Evolutionary conservation across 2,329 filamentous ascomycete genomes (phyloP), one percentile per base, ranked within the genome.

Genomic region (Leptographium flavum): DNA sequence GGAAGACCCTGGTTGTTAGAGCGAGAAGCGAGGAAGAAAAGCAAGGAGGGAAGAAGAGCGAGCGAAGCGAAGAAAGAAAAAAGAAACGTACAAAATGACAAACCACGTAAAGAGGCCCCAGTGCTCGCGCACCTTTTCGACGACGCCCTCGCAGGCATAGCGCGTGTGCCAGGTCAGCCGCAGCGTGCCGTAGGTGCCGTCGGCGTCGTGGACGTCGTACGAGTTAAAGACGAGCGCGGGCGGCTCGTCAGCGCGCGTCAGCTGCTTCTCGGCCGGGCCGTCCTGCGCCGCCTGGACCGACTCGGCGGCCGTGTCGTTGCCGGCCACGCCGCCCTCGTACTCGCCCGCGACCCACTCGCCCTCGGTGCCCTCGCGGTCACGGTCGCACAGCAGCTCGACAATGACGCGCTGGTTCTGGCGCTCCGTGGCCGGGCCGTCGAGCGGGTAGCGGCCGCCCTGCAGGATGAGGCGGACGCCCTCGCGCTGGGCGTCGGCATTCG

Each of bases 21-120:
- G 2, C 5, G 32, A 14, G 30, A 9, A 32, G 23, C 23, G 22
- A 40, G 27, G 13, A 21, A 10, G 21, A 8, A 27, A 30, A 30
- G 11, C 3, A 33, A 19, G 27, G 15, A 21, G 10, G 17, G 15
- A 31, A 37, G 39, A 44, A 25, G 15, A 41, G 21, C 8, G 7
- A 27, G 46, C 30, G 21, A 27, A 22, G 15, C 22, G 4, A 37
- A 3, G 30, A 35, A 41, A 27, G 22, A 22, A 23, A 13, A 22
- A 5, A 44, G 10, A 43, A 41, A 39, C 35, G 23, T 30, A 42
- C 36, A 47, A 43, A 22, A 47, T 43, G 36, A 43, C 42, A 42
- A 96, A 76, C 92, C 92, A 98, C 17, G 90, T 95, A 58, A 96
- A 96, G 69, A 95, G 92, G 2, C 92, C 92, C 92, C 90, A 96